Base-by-base conservation (phyloP, 345 rosid species). In the Carallia pectinifolia region DNA sequence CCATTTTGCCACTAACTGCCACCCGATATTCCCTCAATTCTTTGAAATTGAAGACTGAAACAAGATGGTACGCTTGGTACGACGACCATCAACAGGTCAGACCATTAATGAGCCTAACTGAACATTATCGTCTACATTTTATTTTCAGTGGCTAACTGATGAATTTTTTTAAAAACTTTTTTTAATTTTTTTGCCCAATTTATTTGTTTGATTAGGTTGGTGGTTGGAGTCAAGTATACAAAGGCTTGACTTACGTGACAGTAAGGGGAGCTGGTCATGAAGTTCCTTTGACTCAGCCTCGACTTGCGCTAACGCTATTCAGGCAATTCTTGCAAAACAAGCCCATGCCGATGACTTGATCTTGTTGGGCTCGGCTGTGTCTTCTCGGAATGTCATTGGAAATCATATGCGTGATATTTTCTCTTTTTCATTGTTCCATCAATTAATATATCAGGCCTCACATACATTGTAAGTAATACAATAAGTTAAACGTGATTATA, bases 201-300 rank as follows among this genome's bases (percentile, higher is more conserved):
- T 7, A 9, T 58, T n/a, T 54, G 16, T 12, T 47, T 34, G 53
- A 53, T 18, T 15, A 88, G 90, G 93, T 82, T 15, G 93, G 93
- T 4, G 90, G 93, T 3, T 89, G 88, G 87, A 82, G 80, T 70
- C 81, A 86, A 72, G 66, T 77, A 1, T 86, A 82, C 82, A 33
- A 77, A 60, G 93, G 90, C 0, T 63, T 89, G 67, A 84, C 87
- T 0, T 81, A 77, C 48, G 80, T 53, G 81, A 89, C 87, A 48
- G 88, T 89, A 58, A 83, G 87, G 53, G 87, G 86, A 9, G 93
- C 89, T 39, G 90, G 93, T 30, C 90, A 89, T 63, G 90, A 86
- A 68, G 90, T 88, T 56, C 90, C 93, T 9, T 40, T 85, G 66
- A 78, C 66, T 56, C 81, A 80, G 58, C 93, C 90, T 40, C 59